Evolutionary conservation across 1,284 basidiomycete species (phyloP).

Genomic region (Trametes versicolor): DNA sequence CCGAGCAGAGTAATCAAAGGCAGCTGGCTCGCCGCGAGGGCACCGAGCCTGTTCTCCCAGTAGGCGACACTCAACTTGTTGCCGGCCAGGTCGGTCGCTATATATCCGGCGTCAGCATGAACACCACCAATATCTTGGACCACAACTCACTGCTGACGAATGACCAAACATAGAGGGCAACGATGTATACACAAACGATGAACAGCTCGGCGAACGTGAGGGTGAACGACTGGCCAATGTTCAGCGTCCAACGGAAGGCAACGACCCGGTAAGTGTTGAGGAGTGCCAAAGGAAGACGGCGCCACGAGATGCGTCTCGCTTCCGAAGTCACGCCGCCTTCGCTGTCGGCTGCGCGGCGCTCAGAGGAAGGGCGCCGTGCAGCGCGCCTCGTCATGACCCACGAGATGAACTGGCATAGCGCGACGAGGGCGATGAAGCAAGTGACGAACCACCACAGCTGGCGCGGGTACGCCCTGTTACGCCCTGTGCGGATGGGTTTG

Average conservation of each 20-base stretch:
- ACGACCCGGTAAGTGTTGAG: conserved; percentile 57
- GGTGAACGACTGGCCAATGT: conserved; percentile 52
- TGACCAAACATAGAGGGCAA: conserved; percentile 56
- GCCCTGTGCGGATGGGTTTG: conserved; percentile 27
- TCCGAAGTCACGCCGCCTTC: conserved; percentile 33
- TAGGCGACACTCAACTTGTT: conserved; percentile 49
- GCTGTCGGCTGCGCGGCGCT: conserved; percentile 26
- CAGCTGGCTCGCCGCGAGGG: conserved; percentile 64
- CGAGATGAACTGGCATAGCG: conserved; percentile 49
- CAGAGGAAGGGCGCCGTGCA: conserved; percentile 7
- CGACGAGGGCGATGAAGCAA: conserved; percentile 52
- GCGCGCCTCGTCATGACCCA: conserved; percentile 37
- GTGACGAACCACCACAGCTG: conserved; percentile 56
- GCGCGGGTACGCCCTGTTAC: conserved; percentile 47
- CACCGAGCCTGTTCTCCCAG: conserved; percentile 60
- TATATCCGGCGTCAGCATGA: background rate
- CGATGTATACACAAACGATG: conserved; percentile 55
- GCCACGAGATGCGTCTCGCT: conserved; percentile 34
- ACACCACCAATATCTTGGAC: too few relatives aligned
- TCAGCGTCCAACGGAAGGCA: conserved; percentile 59
- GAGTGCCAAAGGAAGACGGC: conserved; percentile 49
- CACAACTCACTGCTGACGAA: conserved; percentile 57
- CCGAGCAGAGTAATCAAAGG: conserved; percentile 71
- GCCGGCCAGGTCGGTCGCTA: conserved; percentile 51
- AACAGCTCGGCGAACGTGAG: conserved; percentile 59